Percentiles rank a stretch among this genome's conserved stretches.
phyloP scores from a whole-genome alignment of 345 rosid species.

The Pistacia atlantica region DNA sequence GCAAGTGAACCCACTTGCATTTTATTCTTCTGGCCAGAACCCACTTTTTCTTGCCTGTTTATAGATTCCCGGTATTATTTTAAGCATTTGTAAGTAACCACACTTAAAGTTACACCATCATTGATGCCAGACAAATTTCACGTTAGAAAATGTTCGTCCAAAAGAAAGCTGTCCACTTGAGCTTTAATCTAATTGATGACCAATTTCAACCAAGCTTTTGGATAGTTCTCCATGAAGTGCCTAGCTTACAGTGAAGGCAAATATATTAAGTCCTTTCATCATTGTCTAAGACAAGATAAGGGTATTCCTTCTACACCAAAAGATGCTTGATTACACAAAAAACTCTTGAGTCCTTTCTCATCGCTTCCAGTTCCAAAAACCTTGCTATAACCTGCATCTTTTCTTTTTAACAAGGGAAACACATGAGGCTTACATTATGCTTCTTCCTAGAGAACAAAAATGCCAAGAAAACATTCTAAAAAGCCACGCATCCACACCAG shows the following conservation, averaged over 20 bases:
- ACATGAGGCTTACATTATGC: no score
- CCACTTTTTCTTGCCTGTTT: constrained; percentile 9
- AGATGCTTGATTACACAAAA: background rate
- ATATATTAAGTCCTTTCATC: background rate
- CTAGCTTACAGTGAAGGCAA: background rate
- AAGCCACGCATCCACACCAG: constrained; percentile 6
- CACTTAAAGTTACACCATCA: background rate
- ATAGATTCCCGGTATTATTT: background rate
- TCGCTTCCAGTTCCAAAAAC: background rate
- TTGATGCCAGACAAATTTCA: background rate
- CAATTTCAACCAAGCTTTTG: background rate
- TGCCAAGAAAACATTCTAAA: background rate
- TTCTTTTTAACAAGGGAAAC: background rate
- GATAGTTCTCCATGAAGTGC: background rate
- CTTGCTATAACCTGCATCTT: background rate
- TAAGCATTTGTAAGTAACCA: background rate
- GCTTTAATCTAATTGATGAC: background rate
- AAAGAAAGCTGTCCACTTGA: background rate
- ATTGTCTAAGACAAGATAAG: background rate
- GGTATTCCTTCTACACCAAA: background rate
- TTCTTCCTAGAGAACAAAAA: background rate
- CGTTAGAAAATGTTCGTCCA: background rate
- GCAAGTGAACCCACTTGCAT: background rate
- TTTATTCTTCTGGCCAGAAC: background rate
- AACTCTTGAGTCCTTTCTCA: background rate